Percentiles rank a stretch among this genome's conserved stretches.
These are phyloP conservation scores for Orbilia quercus DNA, from an alignment of 2,329 filamentous ascomycete genomes.

Conservation along the genomic window DNA sequence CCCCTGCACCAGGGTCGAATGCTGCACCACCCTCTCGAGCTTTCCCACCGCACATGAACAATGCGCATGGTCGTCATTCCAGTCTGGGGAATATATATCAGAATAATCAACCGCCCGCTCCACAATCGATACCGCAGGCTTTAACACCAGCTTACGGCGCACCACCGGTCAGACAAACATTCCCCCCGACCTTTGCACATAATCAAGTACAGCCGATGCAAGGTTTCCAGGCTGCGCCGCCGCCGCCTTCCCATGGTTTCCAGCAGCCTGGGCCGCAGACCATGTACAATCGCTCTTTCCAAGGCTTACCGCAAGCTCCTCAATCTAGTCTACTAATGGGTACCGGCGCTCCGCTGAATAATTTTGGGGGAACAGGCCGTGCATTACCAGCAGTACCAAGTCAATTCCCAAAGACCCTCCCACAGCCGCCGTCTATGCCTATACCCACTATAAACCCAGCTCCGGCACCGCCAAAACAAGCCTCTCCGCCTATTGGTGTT, in stretches of 20 bases:
- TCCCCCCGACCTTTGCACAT: constrained; percentile 1
- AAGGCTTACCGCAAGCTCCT: constrained; percentile 14
- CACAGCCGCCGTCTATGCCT: constrained; percentile 20
- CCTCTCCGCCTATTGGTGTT: constrained; percentile 6
- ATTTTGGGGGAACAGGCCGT: constrained; percentile 21
- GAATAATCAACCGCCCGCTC: constrained; percentile 13
- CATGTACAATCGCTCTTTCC: constrained; percentile 21
- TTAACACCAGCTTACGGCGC: constrained; percentile 1
- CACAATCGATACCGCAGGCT: constrained; percentile 3
- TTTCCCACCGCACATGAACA: constrained; percentile 42
- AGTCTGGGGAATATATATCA: constrained; percentile 46
- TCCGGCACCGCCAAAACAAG: constrained; percentile 18
- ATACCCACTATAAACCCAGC: constrained; percentile 3
- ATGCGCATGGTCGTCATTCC: constrained; percentile 40
- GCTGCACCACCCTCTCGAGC: constrained; percentile 11
- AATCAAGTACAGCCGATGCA: constrained; percentile 38
- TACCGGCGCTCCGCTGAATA: neutral
- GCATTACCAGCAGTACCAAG: constrained; percentile 37
- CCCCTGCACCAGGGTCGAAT: constrained; percentile 27
- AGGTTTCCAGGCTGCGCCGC: constrained; percentile 22
- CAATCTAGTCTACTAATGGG: constrained; percentile 3
- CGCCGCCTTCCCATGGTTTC: constrained; percentile 23
- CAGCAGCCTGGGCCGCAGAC: constrained; percentile 20
- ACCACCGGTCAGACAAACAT: constrained; percentile 29
- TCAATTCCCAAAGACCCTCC: constrained; percentile 25